Evolutionary conservation across 139 green algal species (phyloP), one percentile per base, ranked within the genome.

Genomic region (Micractinium sp.): DNA sequence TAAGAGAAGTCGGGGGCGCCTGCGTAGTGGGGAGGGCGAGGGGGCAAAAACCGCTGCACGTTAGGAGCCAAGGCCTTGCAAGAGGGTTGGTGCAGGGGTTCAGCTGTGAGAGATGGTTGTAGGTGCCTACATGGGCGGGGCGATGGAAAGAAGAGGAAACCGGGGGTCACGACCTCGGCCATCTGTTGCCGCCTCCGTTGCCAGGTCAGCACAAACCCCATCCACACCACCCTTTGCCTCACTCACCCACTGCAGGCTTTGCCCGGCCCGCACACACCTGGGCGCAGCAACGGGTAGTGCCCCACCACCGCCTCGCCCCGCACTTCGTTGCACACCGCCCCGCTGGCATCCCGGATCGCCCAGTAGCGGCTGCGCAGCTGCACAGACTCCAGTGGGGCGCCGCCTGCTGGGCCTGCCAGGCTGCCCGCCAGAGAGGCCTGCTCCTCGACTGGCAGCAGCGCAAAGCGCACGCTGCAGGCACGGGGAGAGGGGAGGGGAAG

Each of bases 341-440:
- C 7, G 53, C 33, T 31, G n/a, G 86, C 88, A 29, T 94, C 85
- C 2, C 80, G 85, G 36, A 97, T 98, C 39, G 94, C 35, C 95
- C 95, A 97, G 87, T 96, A 92, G 27, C 95, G 91, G 66, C 85
- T 85, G 61, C 81, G 81, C 73, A 97, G 93, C 94, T 97, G 95
- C 63, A 92, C 95, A 14, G 77, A 89, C 31, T 27, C 27, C 61
- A 96, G 78, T 12, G 66, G 85, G 0, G 60, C 61, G 33, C 60
- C 81, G 23, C 66, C 66, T 23, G 87, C 18, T 16, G 74, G 53
- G 1, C 74, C 77, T 1, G 87, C 77, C 33, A 79, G 85, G 53
- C 56, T 78, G 29, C 82, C 63, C 81, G 69, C 74, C 16, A 36
- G 29, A 5, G 76, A 86, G 56, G 76, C 60, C 90, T 96, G 94